Base-by-base conservation (phyloP, 1,139 yeast species). In the Yamadazyma diospyri region DNA sequence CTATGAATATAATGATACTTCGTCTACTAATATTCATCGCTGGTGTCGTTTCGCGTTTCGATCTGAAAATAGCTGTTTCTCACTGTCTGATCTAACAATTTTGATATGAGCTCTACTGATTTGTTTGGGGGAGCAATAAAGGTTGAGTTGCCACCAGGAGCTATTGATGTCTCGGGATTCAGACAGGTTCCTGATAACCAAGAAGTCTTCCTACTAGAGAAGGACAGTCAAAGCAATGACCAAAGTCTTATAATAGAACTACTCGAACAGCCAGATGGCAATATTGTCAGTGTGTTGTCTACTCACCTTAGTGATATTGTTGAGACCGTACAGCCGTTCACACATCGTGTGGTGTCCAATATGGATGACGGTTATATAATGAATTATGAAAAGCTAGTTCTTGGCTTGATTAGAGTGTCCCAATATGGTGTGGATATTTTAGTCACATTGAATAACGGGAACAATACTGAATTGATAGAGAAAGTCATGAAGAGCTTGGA, bases 181-280 rank as follows among this genome's bases (percentile, higher is more conserved):
- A 65, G 97, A 37, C 85, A 84, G 41, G 77, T 88, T 2, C 96
- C 97, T 0, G 95, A 88, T 49, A 79, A 85, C 2, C 96, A 88
- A 51, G 97, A 88, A 53, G 95, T 86, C 18, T 88, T 72, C 50
- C 73, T 86, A 15, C 29, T 45, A 47, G 69, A 63, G 36, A 59
- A 59, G 33, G 51, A 57, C 1, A 48, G 50, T 13, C 50, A 54
- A 16, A 46, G 47, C 11, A 57, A 64, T 36, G 78, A 81, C 38
- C 79, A 75, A 42, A 74, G 89, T 11, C 52, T 87, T 10, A 80
- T 87, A 12, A 56, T 87, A 25, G 96, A 88, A 47, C 58, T 88
- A 14, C 57, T 86, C 46, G 94, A 87, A 51, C 50, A 59, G 25
- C 72, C 65, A 0, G 55, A 48, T 0, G 47, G 49, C 0, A 59